Percentiles rank a stretch among this genome's conserved stretches.
These are phyloP conservation scores for Croton setiger DNA, from an alignment of 441 rosid genomes.

Conservation along the genomic window DNA sequence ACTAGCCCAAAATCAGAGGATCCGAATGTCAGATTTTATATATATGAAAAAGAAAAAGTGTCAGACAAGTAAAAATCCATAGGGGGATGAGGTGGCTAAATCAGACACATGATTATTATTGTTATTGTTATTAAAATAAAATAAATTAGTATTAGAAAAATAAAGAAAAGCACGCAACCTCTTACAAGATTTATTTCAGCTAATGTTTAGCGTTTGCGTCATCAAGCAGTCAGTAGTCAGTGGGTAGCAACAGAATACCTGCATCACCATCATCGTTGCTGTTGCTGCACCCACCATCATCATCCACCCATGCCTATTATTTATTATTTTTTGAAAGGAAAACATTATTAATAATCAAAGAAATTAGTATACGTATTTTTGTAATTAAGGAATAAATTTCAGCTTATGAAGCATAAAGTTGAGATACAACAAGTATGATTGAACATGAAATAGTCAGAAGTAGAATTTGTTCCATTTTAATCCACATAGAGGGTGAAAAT, in stretches of 20 bases:
- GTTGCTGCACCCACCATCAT: slow-evolving; percentile 12
- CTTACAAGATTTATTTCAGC: slow-evolving; percentile 1
- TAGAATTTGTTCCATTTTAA: too few species aligned
- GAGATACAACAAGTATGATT: too few species aligned
- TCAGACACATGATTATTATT: neutral
- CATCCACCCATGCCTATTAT: neutral
- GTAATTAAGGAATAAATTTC: too few species aligned
- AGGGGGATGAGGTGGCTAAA: neutral
- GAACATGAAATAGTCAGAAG: too few species aligned
- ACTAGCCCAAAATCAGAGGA: slow-evolving; percentile 3
- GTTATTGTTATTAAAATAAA: too few species aligned
- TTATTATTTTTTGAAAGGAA: too few species aligned
- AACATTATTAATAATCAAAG: too few species aligned
- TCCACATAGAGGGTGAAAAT: too few species aligned
- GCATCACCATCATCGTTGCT: slow-evolving; percentile 9
- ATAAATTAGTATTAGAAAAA: neutral
- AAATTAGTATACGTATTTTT: too few species aligned
- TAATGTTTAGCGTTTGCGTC: slow-evolving; percentile 18
- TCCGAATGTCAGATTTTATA: slow-evolving; percentile 6
- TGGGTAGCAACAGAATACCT: neutral
- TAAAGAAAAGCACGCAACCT: slow-evolving; percentile 14
- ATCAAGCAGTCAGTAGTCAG: slow-evolving; percentile 11
- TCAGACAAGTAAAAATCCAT: neutral
- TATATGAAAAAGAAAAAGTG: neutral
- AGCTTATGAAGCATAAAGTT: too few species aligned